These are phyloP conservation scores for Sporothrix schenckii DNA, from an alignment of 2,329 filamentous ascomycete genomes.

Conservation along the genomic window DNA sequence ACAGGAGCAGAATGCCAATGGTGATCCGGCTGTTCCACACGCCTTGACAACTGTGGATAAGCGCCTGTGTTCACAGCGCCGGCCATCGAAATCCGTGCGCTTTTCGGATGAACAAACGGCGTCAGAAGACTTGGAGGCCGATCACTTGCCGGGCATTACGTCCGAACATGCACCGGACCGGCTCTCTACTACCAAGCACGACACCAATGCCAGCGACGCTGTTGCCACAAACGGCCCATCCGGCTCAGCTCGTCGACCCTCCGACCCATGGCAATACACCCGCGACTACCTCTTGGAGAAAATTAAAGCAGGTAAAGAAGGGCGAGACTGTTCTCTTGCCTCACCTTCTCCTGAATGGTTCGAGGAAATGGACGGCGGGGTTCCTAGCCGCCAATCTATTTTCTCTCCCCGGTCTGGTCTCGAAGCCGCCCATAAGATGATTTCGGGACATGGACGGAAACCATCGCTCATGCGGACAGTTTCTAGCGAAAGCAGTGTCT, in stretches of 20 bases:
- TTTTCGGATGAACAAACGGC: constrained; percentile 32
- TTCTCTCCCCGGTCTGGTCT: constrained; percentile 14
- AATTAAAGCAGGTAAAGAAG: constrained; percentile 30
- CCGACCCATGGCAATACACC: constrained; percentile 34
- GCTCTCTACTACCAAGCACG: background rate
- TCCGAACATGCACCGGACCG: background rate
- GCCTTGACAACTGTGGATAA: background rate
- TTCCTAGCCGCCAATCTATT: constrained; percentile 10
- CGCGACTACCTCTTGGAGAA: constrained; percentile 35
- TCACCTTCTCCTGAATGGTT: constrained; percentile 32
- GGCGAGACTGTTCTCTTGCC: constrained; percentile 28
- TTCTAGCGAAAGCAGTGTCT: constrained; percentile 27
- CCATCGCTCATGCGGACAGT: constrained; percentile 21
- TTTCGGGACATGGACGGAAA: background rate
- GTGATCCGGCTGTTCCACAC: background rate
- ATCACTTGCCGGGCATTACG: background rate
- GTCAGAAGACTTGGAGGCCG: background rate
- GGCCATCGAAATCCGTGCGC: constrained; percentile 34
- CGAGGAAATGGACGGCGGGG: background rate
- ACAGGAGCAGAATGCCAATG: constrained; percentile 18
- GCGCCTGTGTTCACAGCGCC: constrained; percentile 11
- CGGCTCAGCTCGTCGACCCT: background rate
- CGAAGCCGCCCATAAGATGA: constrained; percentile 14
- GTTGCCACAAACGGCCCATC: too few species aligned
- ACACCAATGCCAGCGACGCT: background rate